phyloP scores from a whole-genome alignment of 257 asterid species.

The Solanum chilense region DNA sequence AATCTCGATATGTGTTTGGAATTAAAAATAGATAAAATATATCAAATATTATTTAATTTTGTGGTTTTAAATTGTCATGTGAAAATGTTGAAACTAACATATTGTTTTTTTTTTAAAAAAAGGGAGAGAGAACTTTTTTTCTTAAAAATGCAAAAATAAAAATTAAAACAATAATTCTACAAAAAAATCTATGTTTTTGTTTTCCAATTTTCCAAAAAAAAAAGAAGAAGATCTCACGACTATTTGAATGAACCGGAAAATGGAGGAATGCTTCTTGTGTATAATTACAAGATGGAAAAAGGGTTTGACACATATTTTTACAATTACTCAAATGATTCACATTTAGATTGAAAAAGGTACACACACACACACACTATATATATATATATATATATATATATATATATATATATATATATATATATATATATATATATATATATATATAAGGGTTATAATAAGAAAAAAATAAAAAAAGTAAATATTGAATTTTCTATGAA shows the following conservation, averaged over 20 bases:
- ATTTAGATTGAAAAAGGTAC: not conserved
- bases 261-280: not conserved
- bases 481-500: too few species aligned
- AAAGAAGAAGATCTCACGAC: not conserved
- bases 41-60: not conserved
- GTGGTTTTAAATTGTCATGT: not conserved
- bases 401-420: too few species aligned
- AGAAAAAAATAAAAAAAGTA: too few species aligned
- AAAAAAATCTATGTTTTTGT: not conserved
- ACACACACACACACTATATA: too few species aligned
- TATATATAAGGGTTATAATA: not conserved
- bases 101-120: not conserved
- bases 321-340: too few species aligned
- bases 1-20: not conserved
- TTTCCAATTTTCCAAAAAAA: not conserved
- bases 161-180: not conserved
- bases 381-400: too few species aligned
- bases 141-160: too few species aligned
- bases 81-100: not conserved
- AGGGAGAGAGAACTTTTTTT: too few species aligned
- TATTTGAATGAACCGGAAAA: not conserved
- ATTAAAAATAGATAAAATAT: not conserved
- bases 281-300: not conserved
- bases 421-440: too few species aligned
- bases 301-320: not conserved